Conservation (phyloP, 495 filamentous ascomycete genomes). For the Penicillium atrosanguineum region DNA sequence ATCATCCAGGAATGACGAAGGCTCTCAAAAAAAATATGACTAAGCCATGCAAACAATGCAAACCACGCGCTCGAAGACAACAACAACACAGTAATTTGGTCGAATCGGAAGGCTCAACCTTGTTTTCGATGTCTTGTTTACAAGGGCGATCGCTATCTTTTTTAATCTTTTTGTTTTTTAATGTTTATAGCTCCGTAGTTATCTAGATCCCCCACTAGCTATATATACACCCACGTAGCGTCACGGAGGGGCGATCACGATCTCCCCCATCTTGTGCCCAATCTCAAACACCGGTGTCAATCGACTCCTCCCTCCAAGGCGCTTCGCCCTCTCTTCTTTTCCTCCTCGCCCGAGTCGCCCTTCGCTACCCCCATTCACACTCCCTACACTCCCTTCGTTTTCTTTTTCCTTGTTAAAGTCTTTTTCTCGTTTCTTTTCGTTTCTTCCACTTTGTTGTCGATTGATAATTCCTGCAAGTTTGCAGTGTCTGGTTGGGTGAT, state of each 20-base stretch:
- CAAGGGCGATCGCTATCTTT: not conserved
- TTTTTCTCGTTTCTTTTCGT: constrained; percentile 14
- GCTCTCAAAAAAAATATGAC: not conserved
- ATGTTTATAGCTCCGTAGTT: not conserved
- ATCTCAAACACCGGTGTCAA: constrained; percentile 22
- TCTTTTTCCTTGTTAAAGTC: constrained; percentile 10
- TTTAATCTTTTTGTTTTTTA: not conserved
- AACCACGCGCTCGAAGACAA: constrained; percentile 18
- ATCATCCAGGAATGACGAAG: constrained; percentile 4
- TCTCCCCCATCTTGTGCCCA: not conserved
- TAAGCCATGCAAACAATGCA: constrained; percentile 20
- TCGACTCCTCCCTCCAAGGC: constrained; percentile 9
- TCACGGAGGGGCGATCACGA: not conserved
- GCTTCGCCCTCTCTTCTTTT: constrained; percentile 20
- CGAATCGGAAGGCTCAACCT: constrained; percentile 5
- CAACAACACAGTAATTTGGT: constrained; percentile 10
- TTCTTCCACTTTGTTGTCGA: constrained; percentile 9
- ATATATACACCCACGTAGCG: not conserved
- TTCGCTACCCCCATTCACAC: constrained; percentile 5
- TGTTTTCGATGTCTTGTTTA: not conserved
- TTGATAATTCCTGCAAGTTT: constrained; percentile 15
- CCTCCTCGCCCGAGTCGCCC: constrained; percentile 27
- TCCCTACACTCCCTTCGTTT: constrained; percentile 16
- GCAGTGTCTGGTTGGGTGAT: constrained; percentile 25
- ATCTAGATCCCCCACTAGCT: not conserved